Base-by-base conservation (phyloP, 2,329 filamentous ascomycete genomes). In the Torrubiella hemipterigena region DNA sequence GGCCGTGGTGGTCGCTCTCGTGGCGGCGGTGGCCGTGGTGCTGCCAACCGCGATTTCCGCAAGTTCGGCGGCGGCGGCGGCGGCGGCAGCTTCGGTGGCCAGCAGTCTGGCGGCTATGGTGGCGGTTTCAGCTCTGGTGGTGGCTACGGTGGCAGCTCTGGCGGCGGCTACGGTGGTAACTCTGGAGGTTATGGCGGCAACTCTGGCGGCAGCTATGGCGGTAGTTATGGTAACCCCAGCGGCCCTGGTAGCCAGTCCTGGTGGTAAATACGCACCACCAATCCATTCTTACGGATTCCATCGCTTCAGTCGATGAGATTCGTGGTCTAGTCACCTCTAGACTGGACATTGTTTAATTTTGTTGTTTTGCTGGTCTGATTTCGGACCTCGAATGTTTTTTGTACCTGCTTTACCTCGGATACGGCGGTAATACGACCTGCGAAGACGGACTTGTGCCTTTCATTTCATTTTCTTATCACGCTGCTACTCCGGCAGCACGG, bases 21-120 rank as follows among this genome's bases (percentile, higher is more conserved):
- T 33, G 56, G 64, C 15, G 66, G 77, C 38, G 67, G 74, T 42
- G 73, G 81, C 40, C 77, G 82, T 51, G 79, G 81, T 30, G 59
- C 58, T 50, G 66, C 79, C 47, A 93, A 78, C 58, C 86, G 87
- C 53, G 91, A 96, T 57, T 85, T 91, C 68, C 85, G 91, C 63
- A 86, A 86, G 58, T 74, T 73, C 39, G 77, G 73, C 35, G 77
- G 73, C 32, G 54, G 55, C 34, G 58, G 60, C 36, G 47, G 50
- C 18, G 50, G 56, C 27, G 51, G 51, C 31, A 44, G 46, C 35
- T 51, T 48, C 30, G 42, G 43, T n/a, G 47, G 44, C 13, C 38
- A 39, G 27, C 47, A 45, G 32, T 42, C 35, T 37, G 45, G 54
- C 40, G 53, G 56, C 36, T 59, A 54, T 38, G 60, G 59, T 36